Conservation (phyloP, 2,329 filamentous ascomycete genomes). For the Fusarium duplospermum region DNA sequence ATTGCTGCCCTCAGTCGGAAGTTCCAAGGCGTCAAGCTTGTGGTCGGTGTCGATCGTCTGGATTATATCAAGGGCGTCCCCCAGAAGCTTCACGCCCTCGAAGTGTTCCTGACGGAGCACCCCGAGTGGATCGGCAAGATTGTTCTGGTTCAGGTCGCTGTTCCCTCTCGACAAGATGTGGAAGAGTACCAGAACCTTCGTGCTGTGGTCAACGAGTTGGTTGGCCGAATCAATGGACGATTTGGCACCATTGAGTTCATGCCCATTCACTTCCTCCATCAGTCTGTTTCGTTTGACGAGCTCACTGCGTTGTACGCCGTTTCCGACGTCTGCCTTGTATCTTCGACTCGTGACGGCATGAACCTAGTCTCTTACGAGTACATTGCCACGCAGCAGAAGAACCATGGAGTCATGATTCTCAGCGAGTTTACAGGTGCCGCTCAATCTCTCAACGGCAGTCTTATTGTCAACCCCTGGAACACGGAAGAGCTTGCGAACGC, state of each 20-base stretch:
- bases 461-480: conserved; percentile 99
- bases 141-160: conserved; percentile 93
- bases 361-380: conserved; percentile 99
- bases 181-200: conserved; percentile 98
- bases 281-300: conserved; percentile 94
- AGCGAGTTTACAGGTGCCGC: conserved; percentile 97
- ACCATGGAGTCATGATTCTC: conserved; percentile 92
- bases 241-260: conserved; percentile 98
- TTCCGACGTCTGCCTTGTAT: conserved; percentile 91
- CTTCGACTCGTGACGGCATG: conserved; percentile 98
- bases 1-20: conserved; percentile 88
- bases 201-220: conserved; percentile 95
- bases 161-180: conserved; percentile 93
- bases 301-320: conserved; percentile 93
- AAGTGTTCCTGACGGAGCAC: conserved; percentile 96
- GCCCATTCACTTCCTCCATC: conserved; percentile 98
- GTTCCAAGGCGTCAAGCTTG: conserved; percentile 95
- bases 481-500: conserved; percentile 94
- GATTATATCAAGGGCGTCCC: conserved; percentile 99
- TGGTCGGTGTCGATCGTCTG: conserved; percentile 94
- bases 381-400: conserved; percentile 90
- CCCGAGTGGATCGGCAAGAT: conserved; percentile 99
- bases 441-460: conserved; percentile 90
- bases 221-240: conserved; percentile 95
- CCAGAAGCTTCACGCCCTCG: conserved; percentile 95